Conservation (phyloP, 2,329 filamentous ascomycete species). For the Ampelomyces quisqualis region DNA sequence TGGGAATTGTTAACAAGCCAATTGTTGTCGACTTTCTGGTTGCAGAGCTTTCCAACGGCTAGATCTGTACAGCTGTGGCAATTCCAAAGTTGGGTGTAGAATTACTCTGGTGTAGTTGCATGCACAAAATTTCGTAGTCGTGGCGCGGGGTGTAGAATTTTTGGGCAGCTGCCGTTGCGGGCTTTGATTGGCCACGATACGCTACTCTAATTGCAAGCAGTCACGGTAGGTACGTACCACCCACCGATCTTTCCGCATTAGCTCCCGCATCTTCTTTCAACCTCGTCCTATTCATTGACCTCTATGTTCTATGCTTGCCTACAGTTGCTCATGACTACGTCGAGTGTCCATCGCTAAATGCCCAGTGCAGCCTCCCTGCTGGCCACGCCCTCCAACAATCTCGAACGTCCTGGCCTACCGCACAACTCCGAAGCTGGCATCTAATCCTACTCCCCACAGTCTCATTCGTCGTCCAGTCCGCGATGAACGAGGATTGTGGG, state of each 20-base stretch:
- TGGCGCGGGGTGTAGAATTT: constrained; percentile 12
- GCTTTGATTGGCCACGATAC: constrained; percentile 3
- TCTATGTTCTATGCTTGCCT: not conserved
- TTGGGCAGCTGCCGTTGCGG: not conserved
- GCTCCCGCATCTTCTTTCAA: constrained; percentile 10
- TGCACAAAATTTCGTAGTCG: constrained; percentile 13
- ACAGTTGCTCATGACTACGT: too few relatives aligned
- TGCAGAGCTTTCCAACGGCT: too few relatives aligned
- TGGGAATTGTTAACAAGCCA: not conserved
- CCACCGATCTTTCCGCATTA: constrained; percentile 4
- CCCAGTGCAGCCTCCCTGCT: too few relatives aligned
- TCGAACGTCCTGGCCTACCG: too few relatives aligned
- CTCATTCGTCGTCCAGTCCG: not conserved
- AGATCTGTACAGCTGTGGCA: too few relatives aligned
- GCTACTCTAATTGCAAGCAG: constrained; percentile 1
- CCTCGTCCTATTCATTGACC: not conserved
- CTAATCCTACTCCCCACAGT: not conserved
- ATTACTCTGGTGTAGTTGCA: too few relatives aligned
- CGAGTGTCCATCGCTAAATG: too few relatives aligned
- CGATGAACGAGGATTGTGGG: not conserved
- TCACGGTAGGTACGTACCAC: constrained; percentile 1
- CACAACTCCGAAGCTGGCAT: too few relatives aligned
- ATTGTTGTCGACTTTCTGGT: too few relatives aligned
- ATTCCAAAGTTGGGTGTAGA: too few relatives aligned
- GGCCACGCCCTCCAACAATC: too few relatives aligned